Conservation (phyloP, 331 rosid species). For the Saraca asoca region DNA sequence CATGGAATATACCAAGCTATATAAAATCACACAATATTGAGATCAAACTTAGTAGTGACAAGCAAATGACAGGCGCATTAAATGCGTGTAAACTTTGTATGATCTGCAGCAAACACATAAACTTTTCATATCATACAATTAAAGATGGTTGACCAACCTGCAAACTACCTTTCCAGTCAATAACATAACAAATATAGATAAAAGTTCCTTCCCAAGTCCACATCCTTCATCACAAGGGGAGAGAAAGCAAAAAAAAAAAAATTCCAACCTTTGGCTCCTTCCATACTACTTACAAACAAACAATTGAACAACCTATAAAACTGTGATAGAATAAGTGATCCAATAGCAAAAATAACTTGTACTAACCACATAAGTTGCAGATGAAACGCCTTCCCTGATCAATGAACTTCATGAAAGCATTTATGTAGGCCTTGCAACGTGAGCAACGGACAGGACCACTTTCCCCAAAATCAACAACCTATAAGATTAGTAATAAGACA, state of each 20-base stretch:
- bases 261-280: constrained; percentile 17
- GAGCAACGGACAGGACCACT: constrained; percentile 98
- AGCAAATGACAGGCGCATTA: constrained; percentile 1
- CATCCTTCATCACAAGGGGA: constrained; percentile 16
- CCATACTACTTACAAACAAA: constrained; percentile 21
- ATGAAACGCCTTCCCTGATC: constrained; percentile 94
- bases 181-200: constrained; percentile 8
- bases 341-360: constrained; percentile 24
- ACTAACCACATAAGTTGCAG: constrained; percentile 97
- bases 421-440: constrained; percentile 96
- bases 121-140: constrained; percentile 5
- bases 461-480: constrained; percentile 99
- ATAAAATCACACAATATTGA: not conserved
- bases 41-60: constrained; percentile 22
- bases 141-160: constrained; percentile 8
- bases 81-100: too few relatives aligned
- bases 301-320: not conserved
- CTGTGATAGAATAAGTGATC: not conserved
- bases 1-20: not conserved
- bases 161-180: constrained; percentile 10
- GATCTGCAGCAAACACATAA: not conserved
- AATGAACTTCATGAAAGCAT: constrained; percentile 95
- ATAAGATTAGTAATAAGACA: constrained; percentile 31
- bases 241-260: not conserved
- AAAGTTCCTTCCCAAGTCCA: constrained; percentile 3